Conservation (phyloP, 306 rosid genomes). For the Castanea mollissima region DNA sequence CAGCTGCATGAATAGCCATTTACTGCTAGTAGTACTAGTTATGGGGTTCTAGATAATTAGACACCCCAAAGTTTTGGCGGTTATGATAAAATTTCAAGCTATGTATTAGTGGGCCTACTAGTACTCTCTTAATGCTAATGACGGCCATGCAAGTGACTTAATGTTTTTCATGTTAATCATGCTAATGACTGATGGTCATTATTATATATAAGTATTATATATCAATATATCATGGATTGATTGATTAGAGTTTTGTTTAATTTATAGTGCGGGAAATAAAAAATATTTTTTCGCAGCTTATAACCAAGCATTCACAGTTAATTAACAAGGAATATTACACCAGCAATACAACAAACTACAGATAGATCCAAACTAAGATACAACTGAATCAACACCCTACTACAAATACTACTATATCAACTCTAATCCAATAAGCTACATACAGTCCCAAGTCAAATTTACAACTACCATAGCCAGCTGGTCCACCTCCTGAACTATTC, state of each 20-base stretch:
- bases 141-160: neutral
- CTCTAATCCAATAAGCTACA: too few relatives aligned
- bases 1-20: constrained; percentile 34
- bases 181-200: neutral
- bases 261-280: neutral
- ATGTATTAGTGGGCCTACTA: neutral
- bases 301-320: neutral
- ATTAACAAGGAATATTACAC: too few relatives aligned
- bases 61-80: neutral
- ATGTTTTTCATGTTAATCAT: neutral
- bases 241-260: neutral
- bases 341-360: too few relatives aligned
- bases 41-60: neutral
- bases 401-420: too few relatives aligned
- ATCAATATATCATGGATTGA: neutral
- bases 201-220: neutral
- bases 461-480: too few relatives aligned
- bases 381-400: too few relatives aligned
- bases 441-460: too few relatives aligned
- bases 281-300: neutral
- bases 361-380: too few relatives aligned
- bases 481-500: too few relatives aligned
- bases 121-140: neutral
- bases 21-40: neutral
- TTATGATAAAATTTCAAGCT: too few relatives aligned